phyloP scores from a whole-genome alignment of 2,329 filamentous ascomycete genomes.

The Colletotrichum echinochloae region DNA sequence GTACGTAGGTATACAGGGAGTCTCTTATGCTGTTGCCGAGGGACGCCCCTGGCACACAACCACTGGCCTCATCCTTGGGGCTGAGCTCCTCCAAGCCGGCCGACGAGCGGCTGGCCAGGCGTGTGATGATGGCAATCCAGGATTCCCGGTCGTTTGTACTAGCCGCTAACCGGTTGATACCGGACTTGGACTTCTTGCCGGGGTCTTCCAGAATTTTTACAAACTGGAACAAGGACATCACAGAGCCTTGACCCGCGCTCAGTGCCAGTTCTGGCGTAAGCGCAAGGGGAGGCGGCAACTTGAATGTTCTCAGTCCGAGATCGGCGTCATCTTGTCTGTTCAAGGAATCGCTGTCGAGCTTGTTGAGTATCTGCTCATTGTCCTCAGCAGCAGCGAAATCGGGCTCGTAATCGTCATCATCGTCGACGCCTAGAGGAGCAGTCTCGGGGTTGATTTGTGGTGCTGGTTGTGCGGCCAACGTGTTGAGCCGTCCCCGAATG shows the following conservation, averaged over 20 bases:
- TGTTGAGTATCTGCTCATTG: slow-evolving; percentile 81
- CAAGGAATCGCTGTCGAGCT: slow-evolving; percentile 71
- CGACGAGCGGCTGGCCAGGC: slow-evolving; percentile 83
- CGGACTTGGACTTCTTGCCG: slow-evolving; percentile 72
- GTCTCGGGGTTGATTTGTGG: slow-evolving; percentile 67
- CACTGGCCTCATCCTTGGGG: slow-evolving; percentile 69
- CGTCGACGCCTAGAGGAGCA: slow-evolving; percentile 72
- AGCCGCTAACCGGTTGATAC: slow-evolving; percentile 86
- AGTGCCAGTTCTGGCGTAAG: slow-evolving; percentile 78
- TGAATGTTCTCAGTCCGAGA: slow-evolving; percentile 81
- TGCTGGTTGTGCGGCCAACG: slow-evolving; percentile 59
- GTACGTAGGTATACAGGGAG: slow-evolving; percentile 83
- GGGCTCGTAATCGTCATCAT: slow-evolving; percentile 88
- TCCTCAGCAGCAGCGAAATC: slow-evolving; percentile 84
- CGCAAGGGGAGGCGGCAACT: slow-evolving; percentile 80
- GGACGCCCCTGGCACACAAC: slow-evolving; percentile 50
- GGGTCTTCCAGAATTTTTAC: slow-evolving; percentile 79
- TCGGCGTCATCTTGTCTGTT: slow-evolving; percentile 62
- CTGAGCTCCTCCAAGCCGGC: slow-evolving; percentile 73
- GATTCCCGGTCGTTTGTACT: slow-evolving; percentile 87
- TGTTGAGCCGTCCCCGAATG: slow-evolving; percentile 63
- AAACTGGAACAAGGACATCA: slow-evolving; percentile 82
- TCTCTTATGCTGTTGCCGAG: slow-evolving; percentile 82
- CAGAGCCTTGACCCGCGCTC: slow-evolving; percentile 79
- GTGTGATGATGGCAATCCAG: slow-evolving; percentile 89